Evolutionary conservation across 768 basidiomycete species (phyloP).

Genomic region (Tulasnella sp.): DNA sequence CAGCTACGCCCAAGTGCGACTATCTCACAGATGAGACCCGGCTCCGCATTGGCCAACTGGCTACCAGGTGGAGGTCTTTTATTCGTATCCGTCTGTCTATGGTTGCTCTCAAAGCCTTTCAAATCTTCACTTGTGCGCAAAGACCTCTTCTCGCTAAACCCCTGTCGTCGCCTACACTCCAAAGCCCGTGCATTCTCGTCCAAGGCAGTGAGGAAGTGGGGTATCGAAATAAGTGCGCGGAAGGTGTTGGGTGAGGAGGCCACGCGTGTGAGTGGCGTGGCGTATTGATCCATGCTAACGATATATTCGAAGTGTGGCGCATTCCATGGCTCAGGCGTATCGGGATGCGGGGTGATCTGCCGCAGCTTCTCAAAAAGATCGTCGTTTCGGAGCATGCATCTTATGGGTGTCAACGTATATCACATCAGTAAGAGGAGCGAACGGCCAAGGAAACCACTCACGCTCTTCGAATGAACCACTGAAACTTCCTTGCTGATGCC

Average conservation of each 20-base stretch:
- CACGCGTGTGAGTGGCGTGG: background rate
- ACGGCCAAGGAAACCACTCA: background rate
- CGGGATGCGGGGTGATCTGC: background rate
- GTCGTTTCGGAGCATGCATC: conserved; percentile 12
- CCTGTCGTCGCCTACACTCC: background rate
- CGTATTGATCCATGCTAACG: background rate
- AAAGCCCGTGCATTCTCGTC: conserved; percentile 4
- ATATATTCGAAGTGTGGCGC: conserved; percentile 10
- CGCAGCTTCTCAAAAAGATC: conserved; percentile 10
- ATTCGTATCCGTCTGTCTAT: background rate
- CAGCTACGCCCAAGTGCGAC: conserved; percentile 2
- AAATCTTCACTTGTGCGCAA: too few species aligned
- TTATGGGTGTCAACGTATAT: background rate
- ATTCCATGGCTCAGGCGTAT: background rate
- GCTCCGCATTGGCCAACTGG: background rate
- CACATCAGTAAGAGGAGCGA: background rate
- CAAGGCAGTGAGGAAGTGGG: background rate
- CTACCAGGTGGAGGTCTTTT: background rate
- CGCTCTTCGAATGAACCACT: conserved; percentile 5
- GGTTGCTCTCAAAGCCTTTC: too few species aligned
- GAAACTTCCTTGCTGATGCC: conserved; percentile 1
- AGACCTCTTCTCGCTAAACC: too few species aligned
- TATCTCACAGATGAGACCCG: conserved; percentile 6
- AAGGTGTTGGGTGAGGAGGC: conserved; percentile 3
- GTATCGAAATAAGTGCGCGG: conserved; percentile 7